phyloP scores from a whole-genome alignment of 1,284 basidiomycete species.

The Vanrija sp. region DNA sequence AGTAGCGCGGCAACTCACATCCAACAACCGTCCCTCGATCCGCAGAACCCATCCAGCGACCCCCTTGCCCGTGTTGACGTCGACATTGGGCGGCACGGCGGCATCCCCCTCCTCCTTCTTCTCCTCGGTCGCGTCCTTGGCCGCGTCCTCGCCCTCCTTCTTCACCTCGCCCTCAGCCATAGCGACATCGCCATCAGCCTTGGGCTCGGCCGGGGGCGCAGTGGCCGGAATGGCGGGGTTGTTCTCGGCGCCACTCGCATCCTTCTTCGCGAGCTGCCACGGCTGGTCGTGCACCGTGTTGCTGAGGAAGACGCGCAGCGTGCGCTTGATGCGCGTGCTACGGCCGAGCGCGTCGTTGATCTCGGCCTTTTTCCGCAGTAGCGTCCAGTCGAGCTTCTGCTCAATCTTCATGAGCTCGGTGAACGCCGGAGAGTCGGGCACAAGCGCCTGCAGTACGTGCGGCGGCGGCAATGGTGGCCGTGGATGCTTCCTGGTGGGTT shows the following conservation, averaged over 20 bases:
- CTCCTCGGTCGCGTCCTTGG: constrained; percentile 2
- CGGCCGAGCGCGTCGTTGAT: constrained; percentile 70
- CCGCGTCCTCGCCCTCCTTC: not conserved
- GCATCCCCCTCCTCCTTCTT: not conserved
- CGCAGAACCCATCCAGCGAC: constrained; percentile 87
- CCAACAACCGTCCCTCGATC: constrained; percentile 80
- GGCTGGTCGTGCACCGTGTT: constrained; percentile 81
- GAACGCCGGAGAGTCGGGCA: constrained; percentile 83
- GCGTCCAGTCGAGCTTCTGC: constrained; percentile 90
- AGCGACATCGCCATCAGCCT: constrained; percentile 1
- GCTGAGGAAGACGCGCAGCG: constrained; percentile 79
- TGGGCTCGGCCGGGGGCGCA: not conserved
- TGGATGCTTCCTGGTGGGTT: constrained; percentile 26
- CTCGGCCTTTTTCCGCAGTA: constrained; percentile 84
- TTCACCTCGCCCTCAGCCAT: constrained; percentile 25
- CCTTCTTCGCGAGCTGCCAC: constrained; percentile 59
- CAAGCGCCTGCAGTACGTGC: constrained; percentile 43
- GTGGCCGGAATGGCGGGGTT: not conserved
- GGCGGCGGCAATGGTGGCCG: constrained; percentile 47
- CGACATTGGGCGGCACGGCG: constrained; percentile 24
- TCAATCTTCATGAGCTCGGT: constrained; percentile 81
- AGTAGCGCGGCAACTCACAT: no score
- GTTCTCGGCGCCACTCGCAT: constrained; percentile 26
- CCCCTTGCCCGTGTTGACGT: constrained; percentile 64
- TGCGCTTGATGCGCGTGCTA: constrained; percentile 59